phyloP scores from a whole-genome alignment of 805 yeast genomes.

The Ogataea nitratoaversa region DNA sequence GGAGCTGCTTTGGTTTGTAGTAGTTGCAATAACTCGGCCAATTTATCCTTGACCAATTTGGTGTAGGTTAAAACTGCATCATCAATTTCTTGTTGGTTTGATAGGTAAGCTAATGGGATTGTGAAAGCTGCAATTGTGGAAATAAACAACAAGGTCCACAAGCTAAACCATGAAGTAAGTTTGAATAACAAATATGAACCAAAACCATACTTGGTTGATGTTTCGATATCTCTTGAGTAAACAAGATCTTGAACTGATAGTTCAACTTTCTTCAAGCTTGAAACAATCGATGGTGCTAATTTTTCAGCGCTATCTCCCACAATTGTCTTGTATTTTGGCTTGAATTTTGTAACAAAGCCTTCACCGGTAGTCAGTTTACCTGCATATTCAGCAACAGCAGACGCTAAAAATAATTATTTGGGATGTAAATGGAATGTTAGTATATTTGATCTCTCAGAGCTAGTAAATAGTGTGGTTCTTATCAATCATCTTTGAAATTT shows the following conservation, averaged over 20 bases:
- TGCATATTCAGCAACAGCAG: slow-evolving; percentile 74
- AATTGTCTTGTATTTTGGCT: slow-evolving; percentile 46
- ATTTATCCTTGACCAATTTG: slow-evolving; percentile 46
- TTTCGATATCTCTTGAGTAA: slow-evolving; percentile 66
- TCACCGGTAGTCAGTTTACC: slow-evolving; percentile 71
- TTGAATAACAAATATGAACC: slow-evolving; percentile 60
- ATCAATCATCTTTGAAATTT: too few species aligned
- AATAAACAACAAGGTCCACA: slow-evolving; percentile 60
- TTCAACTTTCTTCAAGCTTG: slow-evolving; percentile 47
- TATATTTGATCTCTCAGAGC: too few species aligned
- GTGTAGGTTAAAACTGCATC: slow-evolving; percentile 46
- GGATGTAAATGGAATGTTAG: not conserved
- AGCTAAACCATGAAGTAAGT: slow-evolving; percentile 70
- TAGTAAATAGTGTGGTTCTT: too few species aligned
- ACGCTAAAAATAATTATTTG: slow-evolving; percentile 25
- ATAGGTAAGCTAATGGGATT: slow-evolving; percentile 68
- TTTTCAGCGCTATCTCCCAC: slow-evolving; percentile 25
- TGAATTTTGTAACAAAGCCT: slow-evolving; percentile 77
- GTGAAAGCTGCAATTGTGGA: slow-evolving; percentile 64
- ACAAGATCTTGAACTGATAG: slow-evolving; percentile 49
- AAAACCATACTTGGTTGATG: slow-evolving; percentile 71
- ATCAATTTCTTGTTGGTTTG: slow-evolving; percentile 75
- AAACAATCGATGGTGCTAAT: slow-evolving; percentile 33
- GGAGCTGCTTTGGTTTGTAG: slow-evolving; percentile 50
- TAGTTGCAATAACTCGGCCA: slow-evolving; percentile 36